Conservation (phyloP, 1,139 yeast species). For the Protomyces lactucae-debilis region DNA sequence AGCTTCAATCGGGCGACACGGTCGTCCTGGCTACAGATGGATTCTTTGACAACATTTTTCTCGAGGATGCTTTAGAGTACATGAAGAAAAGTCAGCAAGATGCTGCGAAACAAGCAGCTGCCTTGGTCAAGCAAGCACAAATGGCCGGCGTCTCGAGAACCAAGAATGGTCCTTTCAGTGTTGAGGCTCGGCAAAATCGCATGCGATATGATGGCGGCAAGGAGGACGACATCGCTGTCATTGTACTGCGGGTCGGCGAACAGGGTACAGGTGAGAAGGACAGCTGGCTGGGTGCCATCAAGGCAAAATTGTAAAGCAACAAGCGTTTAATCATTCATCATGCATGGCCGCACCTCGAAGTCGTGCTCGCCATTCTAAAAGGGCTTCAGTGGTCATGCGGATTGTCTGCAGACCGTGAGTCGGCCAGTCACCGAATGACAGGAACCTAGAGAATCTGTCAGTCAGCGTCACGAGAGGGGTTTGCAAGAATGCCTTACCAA, state of each 20-base stretch:
- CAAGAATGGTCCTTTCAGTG: conserved; percentile 23
- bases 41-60: conserved; percentile 75
- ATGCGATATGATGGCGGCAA: conserved; percentile 25
- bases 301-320: not conserved
- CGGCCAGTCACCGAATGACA: not conserved
- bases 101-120: conserved; percentile 3
- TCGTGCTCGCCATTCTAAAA: not conserved
- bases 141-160: conserved; percentile 2
- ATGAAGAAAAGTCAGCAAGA: conserved; percentile 31
- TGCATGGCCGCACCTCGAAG: too few relatives aligned
- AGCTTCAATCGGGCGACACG: conserved; percentile 63
- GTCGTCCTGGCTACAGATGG: conserved; percentile 91
- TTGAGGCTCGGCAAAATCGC: conserved; percentile 16
- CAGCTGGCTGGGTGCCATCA: not conserved
- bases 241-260: conserved; percentile 3
- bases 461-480: not conserved
- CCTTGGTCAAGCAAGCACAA: conserved; percentile 6
- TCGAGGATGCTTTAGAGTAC: conserved; percentile 61
- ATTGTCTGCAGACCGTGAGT: not conserved
- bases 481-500: not conserved
- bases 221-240: conserved; percentile 18
- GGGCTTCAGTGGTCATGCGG: not conserved
- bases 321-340: too few relatives aligned
- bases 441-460: not conserved
- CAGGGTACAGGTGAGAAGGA: not conserved